These are phyloP conservation scores for Byssoonygena ceratinophila DNA, from an alignment of 2,329 filamentous ascomycete species.

Conservation along the genomic window DNA sequence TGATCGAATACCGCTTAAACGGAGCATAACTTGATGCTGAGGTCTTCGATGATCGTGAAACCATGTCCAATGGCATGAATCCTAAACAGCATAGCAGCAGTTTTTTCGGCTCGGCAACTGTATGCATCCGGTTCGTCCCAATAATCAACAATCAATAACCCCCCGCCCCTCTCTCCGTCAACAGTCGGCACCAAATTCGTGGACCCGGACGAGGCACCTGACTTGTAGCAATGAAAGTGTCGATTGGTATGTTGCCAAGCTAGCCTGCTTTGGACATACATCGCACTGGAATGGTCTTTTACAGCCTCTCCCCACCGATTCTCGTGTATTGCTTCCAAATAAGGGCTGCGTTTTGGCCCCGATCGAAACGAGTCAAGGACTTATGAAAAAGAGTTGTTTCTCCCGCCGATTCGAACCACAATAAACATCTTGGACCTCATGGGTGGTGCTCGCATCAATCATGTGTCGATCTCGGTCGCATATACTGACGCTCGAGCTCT, in stretches of 20 bases:
- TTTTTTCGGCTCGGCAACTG: neutral
- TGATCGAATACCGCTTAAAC: neutral
- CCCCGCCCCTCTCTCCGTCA: neutral
- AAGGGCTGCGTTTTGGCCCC: neutral
- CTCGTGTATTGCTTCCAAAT: conserved; percentile 17
- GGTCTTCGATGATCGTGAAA: neutral
- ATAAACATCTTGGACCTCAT: neutral
- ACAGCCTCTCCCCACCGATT: conserved; percentile 27
- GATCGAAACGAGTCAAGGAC: neutral
- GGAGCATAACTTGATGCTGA: neutral
- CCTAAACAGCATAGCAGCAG: neutral
- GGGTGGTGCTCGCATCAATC: conserved; percentile 31
- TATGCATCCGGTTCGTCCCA: neutral
- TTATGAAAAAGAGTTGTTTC: neutral
- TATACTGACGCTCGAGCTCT: conserved; percentile 32
- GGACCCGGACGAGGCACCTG: conserved; percentile 20
- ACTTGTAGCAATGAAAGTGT: conserved; percentile 38
- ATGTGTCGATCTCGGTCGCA: conserved; percentile 10
- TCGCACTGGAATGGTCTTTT: conserved; percentile 33
- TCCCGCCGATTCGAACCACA: neutral
- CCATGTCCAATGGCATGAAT: neutral
- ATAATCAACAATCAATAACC: neutral
- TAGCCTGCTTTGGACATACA: neutral
- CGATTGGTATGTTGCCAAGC: neutral
- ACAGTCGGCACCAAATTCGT: conserved; percentile 4